Conservation (phyloP, 176 grass and related monocot species). For the Cenchrus americanus region DNA sequence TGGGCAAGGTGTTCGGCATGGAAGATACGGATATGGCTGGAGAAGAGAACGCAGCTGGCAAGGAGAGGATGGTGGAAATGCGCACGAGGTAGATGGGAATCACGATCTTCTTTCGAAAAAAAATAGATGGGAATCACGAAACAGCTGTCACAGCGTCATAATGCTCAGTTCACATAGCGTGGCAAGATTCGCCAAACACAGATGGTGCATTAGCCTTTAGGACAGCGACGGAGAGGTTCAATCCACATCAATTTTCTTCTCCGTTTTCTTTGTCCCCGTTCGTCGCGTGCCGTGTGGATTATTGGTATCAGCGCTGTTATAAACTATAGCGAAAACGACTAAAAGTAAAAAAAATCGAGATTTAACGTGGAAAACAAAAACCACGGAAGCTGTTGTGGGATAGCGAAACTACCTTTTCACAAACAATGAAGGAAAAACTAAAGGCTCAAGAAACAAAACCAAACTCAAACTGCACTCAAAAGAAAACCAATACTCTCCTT, state of each 20-base stretch:
- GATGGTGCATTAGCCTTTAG: no score
- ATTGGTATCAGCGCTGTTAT: constrained; percentile 9
- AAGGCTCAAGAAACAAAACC: no score
- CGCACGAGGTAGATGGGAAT: background rate
- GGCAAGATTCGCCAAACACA: constrained; percentile 1
- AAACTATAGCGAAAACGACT: no score
- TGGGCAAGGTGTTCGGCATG: constrained; percentile 60
- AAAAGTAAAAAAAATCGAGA: no score
- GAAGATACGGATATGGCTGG: background rate
- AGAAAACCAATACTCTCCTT: no score
- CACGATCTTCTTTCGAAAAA: no score
- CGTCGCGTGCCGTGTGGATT: background rate
- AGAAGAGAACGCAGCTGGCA: background rate
- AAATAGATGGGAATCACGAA: background rate
- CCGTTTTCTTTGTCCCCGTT: background rate
- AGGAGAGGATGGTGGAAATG: constrained; percentile 39
- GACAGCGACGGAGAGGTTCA: background rate
- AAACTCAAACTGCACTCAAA: no score
- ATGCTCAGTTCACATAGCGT: constrained; percentile 1
- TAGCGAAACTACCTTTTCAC: no score
- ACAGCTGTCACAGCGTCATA: background rate
- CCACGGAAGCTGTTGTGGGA: no score
- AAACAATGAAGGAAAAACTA: no score
- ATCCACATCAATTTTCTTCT: background rate
- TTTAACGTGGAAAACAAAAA: no score